Evolutionary conservation across 495 filamentous ascomycete genomes (phyloP), one percentile per base, ranked within the genome.

Genomic region (Peziza echinospora): DNA sequence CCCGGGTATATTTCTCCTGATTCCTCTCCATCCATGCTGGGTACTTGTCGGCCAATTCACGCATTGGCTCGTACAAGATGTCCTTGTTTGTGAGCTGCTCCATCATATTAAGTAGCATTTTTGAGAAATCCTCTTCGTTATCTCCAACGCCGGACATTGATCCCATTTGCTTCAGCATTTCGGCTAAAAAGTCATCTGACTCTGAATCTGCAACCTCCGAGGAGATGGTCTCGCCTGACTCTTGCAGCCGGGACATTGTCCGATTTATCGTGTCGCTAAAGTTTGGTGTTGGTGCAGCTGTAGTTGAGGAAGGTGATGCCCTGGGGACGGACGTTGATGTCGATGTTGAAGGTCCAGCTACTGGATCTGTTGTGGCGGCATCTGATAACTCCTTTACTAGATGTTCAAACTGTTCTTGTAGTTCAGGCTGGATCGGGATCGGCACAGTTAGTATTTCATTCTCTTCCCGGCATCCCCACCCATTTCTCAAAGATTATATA

Each of bases 41-140:
- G 57, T 87, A 97, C 62, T 93, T 94, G 21, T 79, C 77, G 57
- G 87, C 67, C 50, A 96, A 63, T 63, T 97, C 91, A 66, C 89
- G 92, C 87, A 97, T 94, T 13, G 89, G 89, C 64, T 94, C 86
- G 56, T 97, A 94, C 39, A 97, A 65, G 48, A 97, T 93, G 57
- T 97, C 89, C 67, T 93, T 96, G 58, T 89, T 91, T 1, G 89
- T 94, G 47, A 97, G 67, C 62, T 97, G 84, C 62, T 96, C 84
- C 86, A 97, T 96, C 84, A 94, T 93, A 23, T 79, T 82, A 67
- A 91, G 68, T 24, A 96, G 70, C 76, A 96, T 80, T 63, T 89
- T 86, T 22, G 78, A 81, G 53, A 94, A 78, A 50, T 92, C 84
- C 47, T 86, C 84, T 19, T 96, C 84, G 46, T 68, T 70, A 13